Percentiles rank a stretch among this genome's conserved stretches.
Evolutionary conservation across 2,329 filamentous ascomycete species (phyloP).

Genomic region (Diaporthe aspalathi): DNA sequence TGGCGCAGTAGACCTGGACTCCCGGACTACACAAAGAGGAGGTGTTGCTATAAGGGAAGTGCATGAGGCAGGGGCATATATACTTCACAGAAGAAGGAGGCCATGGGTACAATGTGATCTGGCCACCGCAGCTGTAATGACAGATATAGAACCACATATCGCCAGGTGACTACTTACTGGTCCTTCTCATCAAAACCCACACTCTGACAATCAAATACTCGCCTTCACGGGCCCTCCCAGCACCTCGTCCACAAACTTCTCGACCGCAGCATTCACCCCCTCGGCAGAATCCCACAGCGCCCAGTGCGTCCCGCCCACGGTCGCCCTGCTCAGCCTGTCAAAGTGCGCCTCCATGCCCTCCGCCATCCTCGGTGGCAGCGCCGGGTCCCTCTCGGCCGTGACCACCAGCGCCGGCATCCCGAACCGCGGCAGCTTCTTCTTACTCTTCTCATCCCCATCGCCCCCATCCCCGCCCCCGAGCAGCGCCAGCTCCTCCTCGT

Average conservation of each 20-base stretch:
- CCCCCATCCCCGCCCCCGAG: conserved; percentile 66
- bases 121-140: background rate
- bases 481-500: conserved; percentile 76
- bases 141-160: background rate
- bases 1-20: background rate
- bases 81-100: background rate
- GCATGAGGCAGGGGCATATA: background rate
- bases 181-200: background rate
- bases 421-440: conserved; percentile 60
- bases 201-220: conserved; percentile 47
- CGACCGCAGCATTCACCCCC: conserved; percentile 76
- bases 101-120: background rate
- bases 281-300: conserved; percentile 78
- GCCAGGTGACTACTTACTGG: too few relatives aligned
- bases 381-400: conserved; percentile 75
- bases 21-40: background rate
- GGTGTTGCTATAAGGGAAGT: too few relatives aligned
- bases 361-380: conserved; percentile 79
- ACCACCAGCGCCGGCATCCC: conserved; percentile 79
- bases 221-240: conserved; percentile 49
- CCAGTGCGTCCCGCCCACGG: conserved; percentile 84
- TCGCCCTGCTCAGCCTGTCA: conserved; percentile 70
- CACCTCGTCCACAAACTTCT: conserved; percentile 73
- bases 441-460: too few relatives aligned
- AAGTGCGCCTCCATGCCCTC: conserved; percentile 77